These are phyloP conservation scores for Chytridium lagenaria DNA, from an alignment of 371 early-diverging fungal genomes.

Conservation along the genomic window DNA sequence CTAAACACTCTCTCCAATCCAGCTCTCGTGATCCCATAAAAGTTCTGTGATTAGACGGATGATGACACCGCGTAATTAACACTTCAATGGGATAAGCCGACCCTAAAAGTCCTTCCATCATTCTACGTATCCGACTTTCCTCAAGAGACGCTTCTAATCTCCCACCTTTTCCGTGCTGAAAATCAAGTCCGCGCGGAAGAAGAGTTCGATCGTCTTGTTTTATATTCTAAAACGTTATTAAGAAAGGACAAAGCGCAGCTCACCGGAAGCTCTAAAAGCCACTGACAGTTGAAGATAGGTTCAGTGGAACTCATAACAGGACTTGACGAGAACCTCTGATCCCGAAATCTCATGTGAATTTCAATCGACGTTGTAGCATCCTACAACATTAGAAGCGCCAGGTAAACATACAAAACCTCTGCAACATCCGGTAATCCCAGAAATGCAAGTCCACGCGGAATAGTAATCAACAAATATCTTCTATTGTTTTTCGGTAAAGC, in stretches of 20 bases:
- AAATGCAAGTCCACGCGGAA: slow-evolving; percentile 39
- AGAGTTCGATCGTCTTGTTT: neutral
- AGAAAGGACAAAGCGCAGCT: neutral
- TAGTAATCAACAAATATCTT: slow-evolving; percentile 29
- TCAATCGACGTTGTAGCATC: slow-evolving; percentile 37
- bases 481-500: neutral
- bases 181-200: neutral
- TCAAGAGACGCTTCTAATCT: neutral
- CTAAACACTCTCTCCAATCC: slow-evolving; percentile 27
- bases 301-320: slow-evolving; percentile 41
- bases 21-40: slow-evolving; percentile 27
- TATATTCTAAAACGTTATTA: neutral
- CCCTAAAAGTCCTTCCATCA: neutral
- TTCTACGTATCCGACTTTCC: neutral
- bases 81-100: slow-evolving; percentile 11
- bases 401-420: slow-evolving; percentile 28
- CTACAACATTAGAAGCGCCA: slow-evolving; percentile 19
- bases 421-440: slow-evolving; percentile 37
- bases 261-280: slow-evolving; percentile 43
- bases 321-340: slow-evolving; percentile 31
- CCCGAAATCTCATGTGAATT: slow-evolving; percentile 30
- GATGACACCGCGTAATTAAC: slow-evolving; percentile 34
- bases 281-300: slow-evolving; percentile 39
- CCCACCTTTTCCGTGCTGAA: neutral
- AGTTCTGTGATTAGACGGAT: slow-evolving; percentile 22